These are phyloP conservation scores for Calonectria fujianensis DNA, from an alignment of 2,329 filamentous ascomycete species.

Conservation along the genomic window DNA sequence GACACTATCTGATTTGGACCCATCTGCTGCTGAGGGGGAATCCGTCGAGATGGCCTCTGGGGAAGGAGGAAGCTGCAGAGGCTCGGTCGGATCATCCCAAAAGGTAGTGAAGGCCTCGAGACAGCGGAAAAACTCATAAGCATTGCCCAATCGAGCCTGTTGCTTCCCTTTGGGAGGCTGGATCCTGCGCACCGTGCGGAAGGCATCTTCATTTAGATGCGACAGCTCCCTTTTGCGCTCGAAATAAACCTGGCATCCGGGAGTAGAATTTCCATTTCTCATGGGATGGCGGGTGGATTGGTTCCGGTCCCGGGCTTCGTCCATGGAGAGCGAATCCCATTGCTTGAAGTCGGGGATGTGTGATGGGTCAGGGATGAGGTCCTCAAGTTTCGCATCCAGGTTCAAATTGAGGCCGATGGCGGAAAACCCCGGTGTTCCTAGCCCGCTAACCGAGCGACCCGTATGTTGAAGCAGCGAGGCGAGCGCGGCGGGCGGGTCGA, in stretches of 20 bases:
- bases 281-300: constrained; percentile 68
- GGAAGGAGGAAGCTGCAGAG: constrained; percentile 57
- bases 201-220: constrained; percentile 74
- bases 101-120: constrained; percentile 75
- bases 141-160: constrained; percentile 75
- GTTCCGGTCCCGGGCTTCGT: constrained; percentile 70
- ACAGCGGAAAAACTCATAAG: constrained; percentile 80
- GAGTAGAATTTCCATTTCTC: constrained; percentile 72
- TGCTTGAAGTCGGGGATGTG: constrained; percentile 72
- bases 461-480: constrained; percentile 72
- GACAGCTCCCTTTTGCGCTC: constrained; percentile 76
- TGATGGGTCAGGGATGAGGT: constrained; percentile 73
- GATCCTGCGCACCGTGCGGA: constrained; percentile 77
- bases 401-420: constrained; percentile 75
- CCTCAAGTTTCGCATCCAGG: constrained; percentile 66
- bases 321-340: constrained; percentile 70
- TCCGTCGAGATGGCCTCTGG: constrained; percentile 54
- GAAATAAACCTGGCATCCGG: constrained; percentile 74
- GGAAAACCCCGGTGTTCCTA: constrained; percentile 69
- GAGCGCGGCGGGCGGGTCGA: constrained; percentile 62
- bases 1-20: constrained; percentile 40
- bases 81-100: constrained; percentile 76
- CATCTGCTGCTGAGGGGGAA: constrained; percentile 33
- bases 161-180: constrained; percentile 71
- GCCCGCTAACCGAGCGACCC: constrained; percentile 65